phyloP scores from a whole-genome alignment of 164 flowering plant species.

The Magnolia kwangsiensis region DNA sequence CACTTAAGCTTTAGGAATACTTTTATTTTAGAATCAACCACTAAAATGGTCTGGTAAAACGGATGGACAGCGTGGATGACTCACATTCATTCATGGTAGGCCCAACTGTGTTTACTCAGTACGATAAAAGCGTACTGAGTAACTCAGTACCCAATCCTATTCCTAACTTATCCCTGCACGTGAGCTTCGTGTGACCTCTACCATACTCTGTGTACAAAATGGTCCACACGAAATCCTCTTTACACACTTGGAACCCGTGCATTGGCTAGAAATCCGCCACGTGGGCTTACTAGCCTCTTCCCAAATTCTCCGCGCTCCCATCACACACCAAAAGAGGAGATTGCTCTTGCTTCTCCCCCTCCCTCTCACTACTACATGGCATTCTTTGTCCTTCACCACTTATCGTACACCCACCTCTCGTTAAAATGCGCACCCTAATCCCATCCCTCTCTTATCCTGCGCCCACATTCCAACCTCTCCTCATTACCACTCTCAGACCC shows the following conservation, averaged over 20 bases:
- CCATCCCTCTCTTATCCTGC: slow-evolving; percentile 15
- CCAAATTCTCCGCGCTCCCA: not conserved
- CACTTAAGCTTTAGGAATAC: too few species aligned
- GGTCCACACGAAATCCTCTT: too few species aligned
- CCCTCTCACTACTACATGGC: not conserved
- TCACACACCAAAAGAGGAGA: not conserved
- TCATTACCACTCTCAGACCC: slow-evolving; percentile 6
- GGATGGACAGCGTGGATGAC: too few species aligned
- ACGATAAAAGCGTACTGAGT: too few species aligned
- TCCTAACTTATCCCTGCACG: too few species aligned
- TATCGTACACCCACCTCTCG: slow-evolving; percentile 27
- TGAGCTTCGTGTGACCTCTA: too few species aligned
- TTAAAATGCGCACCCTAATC: slow-evolving; percentile 45
- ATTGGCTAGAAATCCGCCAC: not conserved
- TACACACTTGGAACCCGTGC: not conserved
- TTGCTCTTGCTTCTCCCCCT: not conserved
- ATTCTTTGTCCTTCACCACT: not conserved
- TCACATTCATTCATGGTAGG: too few species aligned
- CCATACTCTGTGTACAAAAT: too few species aligned
- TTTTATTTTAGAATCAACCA: too few species aligned
- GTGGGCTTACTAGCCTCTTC: not conserved
- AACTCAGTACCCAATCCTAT: too few species aligned
- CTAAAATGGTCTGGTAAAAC: too few species aligned
- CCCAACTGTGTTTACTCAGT: too few species aligned
- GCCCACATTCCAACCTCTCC: slow-evolving; percentile 12